Percentiles rank a stretch among this genome's conserved stretches.
These are phyloP conservation scores for Phytophthora agathidicida DNA, from an alignment of 352 stramenopile genomes.

Conservation along the genomic window DNA sequence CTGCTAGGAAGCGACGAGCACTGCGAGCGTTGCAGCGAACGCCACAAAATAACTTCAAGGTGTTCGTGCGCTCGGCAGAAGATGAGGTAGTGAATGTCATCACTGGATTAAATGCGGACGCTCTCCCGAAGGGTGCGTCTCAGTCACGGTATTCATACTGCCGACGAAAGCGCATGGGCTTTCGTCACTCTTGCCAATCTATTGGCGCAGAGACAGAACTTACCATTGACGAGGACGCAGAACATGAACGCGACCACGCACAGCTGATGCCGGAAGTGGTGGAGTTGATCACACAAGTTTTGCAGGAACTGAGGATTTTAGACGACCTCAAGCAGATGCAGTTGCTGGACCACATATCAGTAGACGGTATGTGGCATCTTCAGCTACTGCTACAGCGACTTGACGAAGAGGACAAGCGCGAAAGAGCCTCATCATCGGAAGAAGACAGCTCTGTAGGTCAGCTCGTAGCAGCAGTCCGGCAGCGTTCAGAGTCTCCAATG, in stretches of 20 bases:
- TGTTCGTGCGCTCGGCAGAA: conserved; percentile 84
- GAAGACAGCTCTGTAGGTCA: conserved; percentile 26
- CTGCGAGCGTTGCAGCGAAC: conserved; percentile 74
- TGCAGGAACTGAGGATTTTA: conserved; percentile 75
- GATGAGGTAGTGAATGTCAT: conserved; percentile 84
- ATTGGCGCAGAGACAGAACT: conserved; percentile 66
- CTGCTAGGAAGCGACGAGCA: conserved; percentile 56
- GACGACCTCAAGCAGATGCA: conserved; percentile 88
- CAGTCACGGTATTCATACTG: conserved; percentile 76
- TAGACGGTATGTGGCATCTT: conserved; percentile 79
- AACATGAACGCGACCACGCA: conserved; percentile 40
- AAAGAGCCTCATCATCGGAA: neutral
- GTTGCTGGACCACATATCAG: conserved; percentile 78
- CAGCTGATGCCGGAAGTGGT: conserved; percentile 70
- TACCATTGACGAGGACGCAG: conserved; percentile 32
- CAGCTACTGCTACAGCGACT: conserved; percentile 55
- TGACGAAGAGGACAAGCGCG: conserved; percentile 29
- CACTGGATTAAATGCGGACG: conserved; percentile 70
- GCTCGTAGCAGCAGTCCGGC: conserved; percentile 37
- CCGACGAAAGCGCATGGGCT: conserved; percentile 76
- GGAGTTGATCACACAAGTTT: conserved; percentile 75
- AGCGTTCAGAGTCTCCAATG: conserved; percentile 9
- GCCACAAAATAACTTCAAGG: conserved; percentile 92
- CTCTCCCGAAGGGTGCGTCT: conserved; percentile 67
- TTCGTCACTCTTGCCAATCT: conserved; percentile 75